phyloP scores from a whole-genome alignment of 2,329 filamentous ascomycete genomes.

The Fusarium napiforme region DNA sequence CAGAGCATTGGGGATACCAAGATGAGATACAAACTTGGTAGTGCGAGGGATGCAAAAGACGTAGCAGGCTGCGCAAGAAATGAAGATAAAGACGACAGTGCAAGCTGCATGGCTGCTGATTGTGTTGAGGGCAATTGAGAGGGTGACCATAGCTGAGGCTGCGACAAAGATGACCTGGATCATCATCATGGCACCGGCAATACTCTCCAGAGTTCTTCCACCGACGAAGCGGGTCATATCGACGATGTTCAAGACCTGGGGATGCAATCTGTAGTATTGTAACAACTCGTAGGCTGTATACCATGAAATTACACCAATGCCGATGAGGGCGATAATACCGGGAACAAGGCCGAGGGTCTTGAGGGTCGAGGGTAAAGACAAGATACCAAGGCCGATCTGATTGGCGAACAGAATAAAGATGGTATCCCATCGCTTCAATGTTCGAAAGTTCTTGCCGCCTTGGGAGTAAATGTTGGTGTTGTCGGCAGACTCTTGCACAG shows the following conservation, averaged over 20 bases:
- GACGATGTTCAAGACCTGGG: slow-evolving; percentile 74
- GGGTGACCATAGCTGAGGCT: slow-evolving; percentile 30
- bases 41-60: slow-evolving; percentile 27
- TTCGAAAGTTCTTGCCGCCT: slow-evolving; percentile 41
- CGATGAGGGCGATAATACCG: slow-evolving; percentile 74
- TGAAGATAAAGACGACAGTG: slow-evolving; percentile 31
- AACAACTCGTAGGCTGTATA: slow-evolving; percentile 60
- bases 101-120: slow-evolving; percentile 26
- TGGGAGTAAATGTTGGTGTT: slow-evolving; percentile 37
- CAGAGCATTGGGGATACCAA: slow-evolving; percentile 30
- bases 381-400: slow-evolving; percentile 51
- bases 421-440: slow-evolving; percentile 39
- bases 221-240: slow-evolving; percentile 69
- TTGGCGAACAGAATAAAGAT: slow-evolving; percentile 42
- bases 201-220: slow-evolving; percentile 19
- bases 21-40: slow-evolving; percentile 25
- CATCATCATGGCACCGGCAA: slow-evolving; percentile 35
- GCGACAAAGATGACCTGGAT: slow-evolving; percentile 36
- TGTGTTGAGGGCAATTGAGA: slow-evolving; percentile 36
- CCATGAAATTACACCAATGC: slow-evolving; percentile 71
- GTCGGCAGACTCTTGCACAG: slow-evolving; percentile 24
- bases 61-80: slow-evolving; percentile 18
- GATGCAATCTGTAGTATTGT: slow-evolving; percentile 74
- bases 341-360: slow-evolving; percentile 73
- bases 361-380: slow-evolving; percentile 77